A percentile compares a stretch with the other conserved stretches of the same genome.
phyloP scores from a whole-genome alignment of 345 rosid species.

The Euphorbia pulcherrima region DNA sequence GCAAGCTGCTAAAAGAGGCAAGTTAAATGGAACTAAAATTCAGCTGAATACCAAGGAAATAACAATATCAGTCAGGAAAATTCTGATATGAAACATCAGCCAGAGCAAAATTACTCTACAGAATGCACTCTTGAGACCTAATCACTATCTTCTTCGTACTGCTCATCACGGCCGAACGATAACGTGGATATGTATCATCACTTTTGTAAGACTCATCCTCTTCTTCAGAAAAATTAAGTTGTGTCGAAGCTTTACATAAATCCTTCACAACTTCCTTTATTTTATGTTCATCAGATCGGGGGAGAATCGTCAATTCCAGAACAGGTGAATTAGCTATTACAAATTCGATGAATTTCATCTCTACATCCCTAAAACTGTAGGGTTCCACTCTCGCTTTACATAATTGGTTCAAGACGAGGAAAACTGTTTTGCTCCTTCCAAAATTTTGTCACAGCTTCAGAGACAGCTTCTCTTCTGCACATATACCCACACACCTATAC shows the following conservation, averaged over 20 bases:
- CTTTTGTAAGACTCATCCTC: no score
- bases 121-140: no score
- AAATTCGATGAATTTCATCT: constrained; percentile 4
- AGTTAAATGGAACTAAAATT: no score
- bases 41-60: no score
- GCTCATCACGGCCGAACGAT: no score
- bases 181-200: no score
- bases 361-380: not conserved
- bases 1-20: no score
- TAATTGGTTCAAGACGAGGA: constrained; percentile 1
- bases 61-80: no score
- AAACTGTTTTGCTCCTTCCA: constrained; percentile 1
- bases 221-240: not conserved
- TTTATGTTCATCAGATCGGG: not conserved
- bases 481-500: not conserved
- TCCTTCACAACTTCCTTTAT: not conserved
- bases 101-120: no score
- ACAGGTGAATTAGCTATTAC: constrained; percentile 3
- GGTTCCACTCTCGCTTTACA: constrained; percentile 7
- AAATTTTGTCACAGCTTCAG: constrained; percentile 4
- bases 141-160: no score
- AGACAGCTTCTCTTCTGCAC: not conserved
- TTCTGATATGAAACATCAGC: no score
- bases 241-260: not conserved
- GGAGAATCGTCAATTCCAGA: not conserved